Percentiles rank a stretch among this genome's conserved stretches.
phyloP scores from a whole-genome alignment of 768 basidiomycete species.

The Leccinum olivaceopallidum region DNA sequence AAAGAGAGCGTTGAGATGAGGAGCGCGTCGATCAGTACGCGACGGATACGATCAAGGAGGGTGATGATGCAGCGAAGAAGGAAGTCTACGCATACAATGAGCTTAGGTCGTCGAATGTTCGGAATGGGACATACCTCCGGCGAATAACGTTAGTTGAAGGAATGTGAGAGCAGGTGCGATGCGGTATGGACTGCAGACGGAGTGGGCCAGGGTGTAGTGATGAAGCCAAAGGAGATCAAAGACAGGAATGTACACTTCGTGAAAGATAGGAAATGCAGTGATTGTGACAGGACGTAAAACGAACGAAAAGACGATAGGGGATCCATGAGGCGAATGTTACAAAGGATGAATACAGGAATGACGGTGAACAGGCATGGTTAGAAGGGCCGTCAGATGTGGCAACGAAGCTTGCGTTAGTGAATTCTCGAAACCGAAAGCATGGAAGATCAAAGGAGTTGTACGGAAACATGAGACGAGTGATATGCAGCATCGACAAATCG shows the following conservation, averaged over 20 bases:
- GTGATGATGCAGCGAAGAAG: background rate
- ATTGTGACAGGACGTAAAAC: constrained; percentile 5
- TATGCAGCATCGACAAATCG: constrained; percentile 13
- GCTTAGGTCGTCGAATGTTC: background rate
- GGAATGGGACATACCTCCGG: constrained; percentile 15
- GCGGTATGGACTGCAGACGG: constrained; percentile 6
- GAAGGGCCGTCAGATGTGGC: constrained; percentile 1
- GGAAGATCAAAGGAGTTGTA: background rate
- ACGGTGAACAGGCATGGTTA: constrained; percentile 1
- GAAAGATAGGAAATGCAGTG: background rate
- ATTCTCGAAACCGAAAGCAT: background rate
- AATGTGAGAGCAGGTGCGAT: background rate
- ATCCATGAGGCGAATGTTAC: constrained; percentile 3
- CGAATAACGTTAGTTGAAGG: constrained; percentile 15
- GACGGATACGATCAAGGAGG: constrained; percentile 7
- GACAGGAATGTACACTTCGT: constrained; percentile 2
- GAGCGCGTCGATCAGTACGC: background rate
- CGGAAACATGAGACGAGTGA: constrained; percentile 3
- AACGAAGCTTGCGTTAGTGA: constrained; percentile 3
- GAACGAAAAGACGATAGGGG: constrained; percentile 6
- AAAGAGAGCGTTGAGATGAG: constrained; percentile 3
- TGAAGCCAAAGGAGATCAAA: background rate
- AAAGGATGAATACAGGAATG: constrained; percentile 2
- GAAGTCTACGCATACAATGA: constrained; percentile 4
- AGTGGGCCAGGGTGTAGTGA: background rate